These are phyloP conservation scores for Perkinsus chesapeaki DNA, from an alignment of 169 alveolate genomes.

Conservation along the genomic window DNA sequence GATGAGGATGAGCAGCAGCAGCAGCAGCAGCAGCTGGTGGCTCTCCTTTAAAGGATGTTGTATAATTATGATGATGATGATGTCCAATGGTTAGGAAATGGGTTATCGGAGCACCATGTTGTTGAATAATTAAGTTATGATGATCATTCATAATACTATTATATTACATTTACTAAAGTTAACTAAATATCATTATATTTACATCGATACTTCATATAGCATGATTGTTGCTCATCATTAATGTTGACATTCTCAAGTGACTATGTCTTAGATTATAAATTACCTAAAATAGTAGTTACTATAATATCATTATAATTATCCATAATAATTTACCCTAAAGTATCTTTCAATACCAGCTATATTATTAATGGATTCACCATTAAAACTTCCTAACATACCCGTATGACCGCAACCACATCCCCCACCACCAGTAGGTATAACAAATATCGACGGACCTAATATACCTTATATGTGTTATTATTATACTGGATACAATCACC, in stretches of 20 bases:
- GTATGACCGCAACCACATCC: background rate
- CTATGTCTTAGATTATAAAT: too few relatives aligned
- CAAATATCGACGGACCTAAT: background rate
- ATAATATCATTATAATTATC: background rate
- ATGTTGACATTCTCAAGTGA: too few relatives aligned
- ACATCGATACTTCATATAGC: too few relatives aligned
- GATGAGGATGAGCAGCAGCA: too few relatives aligned
- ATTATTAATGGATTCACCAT: background rate
- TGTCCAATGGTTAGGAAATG: background rate
- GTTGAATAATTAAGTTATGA: background rate
- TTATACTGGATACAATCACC: background rate
- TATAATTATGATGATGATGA: background rate
- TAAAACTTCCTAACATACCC: background rate
- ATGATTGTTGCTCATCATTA: too few relatives aligned
- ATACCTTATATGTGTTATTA: background rate
- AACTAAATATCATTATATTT: too few relatives aligned
- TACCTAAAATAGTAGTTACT: too few relatives aligned
- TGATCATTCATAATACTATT: background rate
- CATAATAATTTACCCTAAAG: background rate
- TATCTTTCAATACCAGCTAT: background rate
- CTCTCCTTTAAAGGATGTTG: background rate
- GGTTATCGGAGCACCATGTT: background rate
- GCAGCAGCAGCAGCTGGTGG: too few relatives aligned
- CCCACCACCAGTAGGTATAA: background rate
- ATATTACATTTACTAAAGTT: too few relatives aligned